Evolutionary conservation across 1,284 basidiomycete species (phyloP), one percentile per base, ranked within the genome.

Genomic region (Cryptococcus sp.): DNA sequence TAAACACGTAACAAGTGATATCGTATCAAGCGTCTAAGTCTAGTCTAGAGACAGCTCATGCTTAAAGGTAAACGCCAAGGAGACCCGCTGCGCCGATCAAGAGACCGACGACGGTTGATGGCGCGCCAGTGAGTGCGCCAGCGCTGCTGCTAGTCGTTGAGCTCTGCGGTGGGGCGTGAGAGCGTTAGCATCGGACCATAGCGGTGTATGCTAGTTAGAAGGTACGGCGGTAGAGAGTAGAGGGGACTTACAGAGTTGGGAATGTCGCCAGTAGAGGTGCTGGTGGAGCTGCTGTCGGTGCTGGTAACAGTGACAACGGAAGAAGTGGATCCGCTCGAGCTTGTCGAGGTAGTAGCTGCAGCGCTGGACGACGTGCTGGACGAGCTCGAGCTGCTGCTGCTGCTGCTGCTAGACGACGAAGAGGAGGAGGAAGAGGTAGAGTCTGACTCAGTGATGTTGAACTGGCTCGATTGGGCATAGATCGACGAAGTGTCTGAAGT

Each of bases 401-500:
- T 56, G n/a, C n/a, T n/a, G n/a, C n/a, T n/a, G n/a, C n/a, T n/a
- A 46, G 67, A 53, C 20, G 66, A 58, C 19, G 73, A 63, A 23
- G 65, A 47, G 19, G 61, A 54, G 19, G 75, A 61, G 47, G 58
- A 52, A 23, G 65, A 63, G 50, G 56, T 60, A 64, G 54, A 72
- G 15, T 69, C 68, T 52, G 75, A 65, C 1, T 67, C 58, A 46
- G 73, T 79, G 75, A 91, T 80, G 65, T 76, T 76, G 68, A 80
- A 80, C 59, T 75, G 68, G 29, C 58, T 52, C 2, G 76, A 89
- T 77, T 91, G 88, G 46, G 89, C 74, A 55, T 67, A 59, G 50
- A 70, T 70, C n/a, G 64, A 66, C 17, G 76, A 74, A 72, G 78
- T 74, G 19, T 81, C 70, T 26, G 81, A 56, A 5, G 80, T 63